phyloP scores from a whole-genome alignment of 2,329 filamentous ascomycete species.

The Stachybotrys chartarum region DNA sequence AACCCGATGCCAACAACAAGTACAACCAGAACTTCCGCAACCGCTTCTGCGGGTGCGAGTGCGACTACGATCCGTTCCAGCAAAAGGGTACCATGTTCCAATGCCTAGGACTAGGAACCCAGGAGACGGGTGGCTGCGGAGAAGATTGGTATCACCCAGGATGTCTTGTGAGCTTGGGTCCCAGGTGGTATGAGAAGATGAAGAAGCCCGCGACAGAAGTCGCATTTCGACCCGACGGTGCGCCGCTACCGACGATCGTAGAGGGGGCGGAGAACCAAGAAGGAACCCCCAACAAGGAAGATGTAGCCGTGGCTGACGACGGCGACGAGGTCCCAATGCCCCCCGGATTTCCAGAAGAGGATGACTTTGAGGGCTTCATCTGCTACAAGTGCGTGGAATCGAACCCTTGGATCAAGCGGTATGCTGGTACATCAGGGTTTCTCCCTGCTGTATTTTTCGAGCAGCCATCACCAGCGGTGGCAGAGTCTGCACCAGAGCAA shows the following conservation, averaged over 20 bases:
- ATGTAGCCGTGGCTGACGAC: slow-evolving; percentile 25
- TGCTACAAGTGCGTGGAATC: slow-evolving; percentile 91
- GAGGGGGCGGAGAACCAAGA: slow-evolving; percentile 27
- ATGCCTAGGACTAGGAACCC: slow-evolving; percentile 76
- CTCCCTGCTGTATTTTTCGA: slow-evolving; percentile 59
- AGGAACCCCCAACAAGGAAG: slow-evolving; percentile 4
- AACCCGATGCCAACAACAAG: slow-evolving; percentile 64
- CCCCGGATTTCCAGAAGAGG: slow-evolving; percentile 79
- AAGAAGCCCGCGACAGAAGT: slow-evolving; percentile 16
- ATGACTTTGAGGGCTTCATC: slow-evolving; percentile 82
- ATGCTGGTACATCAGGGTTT: slow-evolving; percentile 75
- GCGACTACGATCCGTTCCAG: slow-evolving; percentile 79
- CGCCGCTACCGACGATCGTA: slow-evolving; percentile 38
- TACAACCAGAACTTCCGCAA: slow-evolving; percentile 98
- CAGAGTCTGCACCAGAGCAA: slow-evolving; percentile 1
- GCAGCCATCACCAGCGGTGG: slow-evolving; percentile 3
- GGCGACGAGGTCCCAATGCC: slow-evolving; percentile 64
- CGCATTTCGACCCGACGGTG: slow-evolving; percentile 7
- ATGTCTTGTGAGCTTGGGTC: slow-evolving; percentile 74
- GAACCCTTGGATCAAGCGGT: slow-evolving; percentile 85
- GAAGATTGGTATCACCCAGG: slow-evolving; percentile 98
- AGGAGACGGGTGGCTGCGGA: slow-evolving; percentile 80
- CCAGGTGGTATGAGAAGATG: slow-evolving; percentile 60
- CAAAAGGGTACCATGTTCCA: slow-evolving; percentile 99
- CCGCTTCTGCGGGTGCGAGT: slow-evolving; percentile 80